These are phyloP conservation scores for Kluyveromyces siamensis DNA, from an alignment of 805 yeast genomes.

Conservation along the genomic window DNA sequence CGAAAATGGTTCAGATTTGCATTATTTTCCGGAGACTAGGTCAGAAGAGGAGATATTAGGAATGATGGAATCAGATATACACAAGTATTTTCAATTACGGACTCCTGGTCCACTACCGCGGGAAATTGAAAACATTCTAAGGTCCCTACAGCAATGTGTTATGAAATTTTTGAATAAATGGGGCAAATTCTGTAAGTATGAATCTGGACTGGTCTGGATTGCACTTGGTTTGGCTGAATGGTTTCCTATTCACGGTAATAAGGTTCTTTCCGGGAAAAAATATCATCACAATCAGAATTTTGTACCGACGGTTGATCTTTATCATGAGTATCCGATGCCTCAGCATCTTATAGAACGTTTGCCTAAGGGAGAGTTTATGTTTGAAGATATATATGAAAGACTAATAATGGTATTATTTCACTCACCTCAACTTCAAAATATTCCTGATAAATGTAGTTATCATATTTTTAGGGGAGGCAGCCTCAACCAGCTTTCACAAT, in stretches of 20 bases:
- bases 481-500: conserved; percentile 27
- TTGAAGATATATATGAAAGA: conserved; percentile 67
- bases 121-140: conserved; percentile 43
- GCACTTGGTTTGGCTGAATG: conserved; percentile 85
- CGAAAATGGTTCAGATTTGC: conserved; percentile 4
- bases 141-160: conserved; percentile 50
- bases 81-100: conserved; percentile 42
- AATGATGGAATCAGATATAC: conserved; percentile 48
- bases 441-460: conserved; percentile 30
- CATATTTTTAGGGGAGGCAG: conserved; percentile 30
- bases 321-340: conserved; percentile 25
- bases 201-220: conserved; percentile 77
- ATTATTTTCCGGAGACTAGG: conserved; percentile 9
- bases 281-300: conserved; percentile 9
- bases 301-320: conserved; percentile 9
- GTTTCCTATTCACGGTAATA: conserved; percentile 56
- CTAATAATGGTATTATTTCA: conserved; percentile 67
- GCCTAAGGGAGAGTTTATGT: conserved; percentile 34
- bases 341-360: conserved; percentile 11
- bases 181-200: conserved; percentile 71
- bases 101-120: conserved; percentile 17
- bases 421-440: conserved; percentile 34
- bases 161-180: conserved; percentile 61
- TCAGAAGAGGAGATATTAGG: conserved; percentile 15
- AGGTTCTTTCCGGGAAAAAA: conserved; percentile 19